These are phyloP conservation scores for Macaranga tanarius DNA, from an alignment of 441 rosid species.

Conservation along the genomic window DNA sequence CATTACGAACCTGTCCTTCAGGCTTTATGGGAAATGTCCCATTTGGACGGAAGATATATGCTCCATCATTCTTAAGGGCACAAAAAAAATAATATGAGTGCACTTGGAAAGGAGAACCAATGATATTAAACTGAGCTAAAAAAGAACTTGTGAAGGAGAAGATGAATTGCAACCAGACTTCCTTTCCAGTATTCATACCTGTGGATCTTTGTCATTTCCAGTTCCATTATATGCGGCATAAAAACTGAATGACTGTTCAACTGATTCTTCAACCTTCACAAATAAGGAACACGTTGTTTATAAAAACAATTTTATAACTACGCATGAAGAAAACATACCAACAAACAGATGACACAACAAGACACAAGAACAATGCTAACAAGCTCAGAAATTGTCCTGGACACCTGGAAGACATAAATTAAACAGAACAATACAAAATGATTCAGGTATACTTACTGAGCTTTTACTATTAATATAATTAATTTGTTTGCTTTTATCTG, in stretches of 20 bases:
- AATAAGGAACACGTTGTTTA: constrained; percentile 15
- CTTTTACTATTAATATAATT: constrained; percentile 63
- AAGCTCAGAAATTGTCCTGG: neutral
- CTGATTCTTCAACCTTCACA: constrained; percentile 64
- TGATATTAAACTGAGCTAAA: constrained; percentile 17
- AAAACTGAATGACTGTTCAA: constrained; percentile 67
- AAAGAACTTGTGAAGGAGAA: constrained; percentile 1
- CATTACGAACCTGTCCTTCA: constrained; percentile 55
- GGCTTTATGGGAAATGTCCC: constrained; percentile 66
- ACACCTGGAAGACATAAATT: constrained; percentile 4
- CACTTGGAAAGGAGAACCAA: constrained; percentile 16
- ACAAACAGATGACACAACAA: neutral
- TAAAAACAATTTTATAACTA: neutral
- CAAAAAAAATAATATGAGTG: constrained; percentile 12
- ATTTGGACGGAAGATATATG: constrained; percentile 97
- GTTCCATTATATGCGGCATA: constrained; percentile 77
- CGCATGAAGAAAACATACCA: neutral
- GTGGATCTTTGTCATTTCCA: constrained; percentile 58
- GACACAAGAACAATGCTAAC: constrained; percentile 15
- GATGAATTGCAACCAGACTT: constrained; percentile 18
- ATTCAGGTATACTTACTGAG: constrained; percentile 43
- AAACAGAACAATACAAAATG: constrained; percentile 19
- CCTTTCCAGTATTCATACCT: constrained; percentile 46
- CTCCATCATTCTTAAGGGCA: constrained; percentile 69
- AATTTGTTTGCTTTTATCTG: constrained; percentile 39